Conservation (phyloP, 345 rosid species). For the Erucastrum elatum region DNA sequence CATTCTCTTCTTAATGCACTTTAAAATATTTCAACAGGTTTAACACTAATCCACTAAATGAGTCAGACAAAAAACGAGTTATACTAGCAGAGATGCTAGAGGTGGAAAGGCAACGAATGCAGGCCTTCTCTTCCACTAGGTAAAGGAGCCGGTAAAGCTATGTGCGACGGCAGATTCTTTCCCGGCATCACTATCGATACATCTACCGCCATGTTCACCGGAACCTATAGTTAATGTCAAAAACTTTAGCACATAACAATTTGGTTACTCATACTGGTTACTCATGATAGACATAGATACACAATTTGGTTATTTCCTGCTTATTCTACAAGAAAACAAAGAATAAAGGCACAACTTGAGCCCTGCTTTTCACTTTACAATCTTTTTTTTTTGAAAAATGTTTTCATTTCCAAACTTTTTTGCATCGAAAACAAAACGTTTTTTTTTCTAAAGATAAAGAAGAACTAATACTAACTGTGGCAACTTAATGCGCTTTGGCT, state of each 20-base stretch:
- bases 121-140: constrained; percentile 79
- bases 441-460: not conserved
- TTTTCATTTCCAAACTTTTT: not conserved
- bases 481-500: constrained; percentile 35
- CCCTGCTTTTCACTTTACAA: constrained; percentile 25
- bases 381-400: not conserved
- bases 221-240: constrained; percentile 37
- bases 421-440: constrained; percentile 25
- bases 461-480: not conserved
- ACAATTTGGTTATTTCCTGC: not conserved
- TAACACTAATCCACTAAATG: constrained; percentile 13
- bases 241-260: not conserved
- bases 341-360: not conserved
- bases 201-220: constrained; percentile 49
- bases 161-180: constrained; percentile 64
- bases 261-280: no score
- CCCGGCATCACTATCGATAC: constrained; percentile 92
- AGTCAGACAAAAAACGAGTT: constrained; percentile 9
- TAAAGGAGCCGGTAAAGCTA: constrained; percentile 85
- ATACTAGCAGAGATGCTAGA: constrained; percentile 3
- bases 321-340: not conserved
- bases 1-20: not conserved
- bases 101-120: constrained; percentile 55
- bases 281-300: not conserved
- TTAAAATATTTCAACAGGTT: not conserved